Base-by-base conservation (phyloP, 2,329 filamentous ascomycete genomes). In the Neurospora crassa region DNA sequence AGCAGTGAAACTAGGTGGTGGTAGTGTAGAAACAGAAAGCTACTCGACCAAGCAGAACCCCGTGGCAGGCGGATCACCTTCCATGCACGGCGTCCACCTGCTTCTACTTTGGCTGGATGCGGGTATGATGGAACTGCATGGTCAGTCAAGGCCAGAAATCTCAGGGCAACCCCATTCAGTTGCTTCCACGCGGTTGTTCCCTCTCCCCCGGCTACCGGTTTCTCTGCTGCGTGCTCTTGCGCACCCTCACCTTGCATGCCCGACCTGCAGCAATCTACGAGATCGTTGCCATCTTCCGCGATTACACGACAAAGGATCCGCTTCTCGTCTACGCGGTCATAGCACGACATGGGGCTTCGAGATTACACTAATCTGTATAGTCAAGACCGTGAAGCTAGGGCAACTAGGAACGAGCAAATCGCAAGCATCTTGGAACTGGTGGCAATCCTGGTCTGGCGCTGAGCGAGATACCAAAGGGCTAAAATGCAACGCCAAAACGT, bases 31-130 rank as follows among this genome's bases (percentile, higher is more conserved):
- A 63, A 63, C 53, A 59, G 24, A n/a, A 69, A 69, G 47, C 72
- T 70, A 71, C 47, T 71, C 70, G 69, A 70, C 72, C 68, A 70
- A 73, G 69, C 74, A 73, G 34, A 69, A 53, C 70, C 53, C 72
- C 67, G 70, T 40, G 59, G 45, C 29, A 45, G 71, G 24, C 40
- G 68, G 29, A 63, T 63, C 53, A 63, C 42, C 67, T 72, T 73
- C 68, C 67, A 69, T 53, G 29, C 24, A 63, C n/a, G 29, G 59
- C 45, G 59, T 40, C 67, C 68, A 40, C 40, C 67, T 29, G 40
- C 42, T 69, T 41, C 68, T 69, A 10, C 69, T 63, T 63, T 34
- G 53, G 53, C 53, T 63, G 53, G 53, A 63, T 63, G 53, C 29
- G 53, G 53, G 29, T 63, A 63, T 63, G 53, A 10, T 63, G 29